Percentiles rank a stretch among this genome's conserved stretches.
Conservation (phyloP, 106 monocot genomes). For the Gastrodia elata region DNA sequence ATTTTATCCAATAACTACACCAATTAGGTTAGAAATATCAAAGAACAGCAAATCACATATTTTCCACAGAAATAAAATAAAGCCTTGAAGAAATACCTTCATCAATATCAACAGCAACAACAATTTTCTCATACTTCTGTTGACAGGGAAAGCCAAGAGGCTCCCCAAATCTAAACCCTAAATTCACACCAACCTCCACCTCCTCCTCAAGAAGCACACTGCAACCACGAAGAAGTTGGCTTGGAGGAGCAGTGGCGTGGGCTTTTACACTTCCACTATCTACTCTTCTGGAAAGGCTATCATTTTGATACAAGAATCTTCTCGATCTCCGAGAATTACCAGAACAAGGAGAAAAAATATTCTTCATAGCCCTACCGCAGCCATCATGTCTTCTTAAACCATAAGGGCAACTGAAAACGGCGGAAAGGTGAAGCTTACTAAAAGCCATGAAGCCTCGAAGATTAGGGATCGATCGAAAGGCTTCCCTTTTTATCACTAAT, state of each 20-base stretch:
- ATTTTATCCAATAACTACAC: not conserved
- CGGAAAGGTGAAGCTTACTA: conserved; percentile 15
- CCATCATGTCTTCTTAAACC: conserved; percentile 10
- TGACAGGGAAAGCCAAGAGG: conserved; percentile 24
- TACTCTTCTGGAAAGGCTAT: conserved; percentile 15
- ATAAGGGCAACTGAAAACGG: conserved; percentile 9
- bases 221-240: conserved; percentile 20
- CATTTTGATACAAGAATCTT: conserved; percentile 29
- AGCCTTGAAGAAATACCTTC: conserved; percentile 48
- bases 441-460: conserved; percentile 28
- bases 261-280: conserved; percentile 21
- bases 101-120: conserved; percentile 91
- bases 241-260: conserved; percentile 19
- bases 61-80: not conserved
- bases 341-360: not conserved
- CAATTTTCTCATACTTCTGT: conserved; percentile 30
- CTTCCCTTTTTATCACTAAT: conserved; percentile 18
- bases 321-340: conserved; percentile 27
- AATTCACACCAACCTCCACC: conserved; percentile 14
- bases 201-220: conserved; percentile 14
- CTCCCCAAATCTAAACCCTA: conserved; percentile 41
- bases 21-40: not conserved
- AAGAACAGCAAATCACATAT: not conserved
- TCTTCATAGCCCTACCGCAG: not conserved
- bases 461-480: conserved; percentile 10